Percentiles rank a stretch among this genome's conserved stretches.
Conservation (phyloP, 352 stramenopile genomes). For the Globisporangium spinosum region DNA sequence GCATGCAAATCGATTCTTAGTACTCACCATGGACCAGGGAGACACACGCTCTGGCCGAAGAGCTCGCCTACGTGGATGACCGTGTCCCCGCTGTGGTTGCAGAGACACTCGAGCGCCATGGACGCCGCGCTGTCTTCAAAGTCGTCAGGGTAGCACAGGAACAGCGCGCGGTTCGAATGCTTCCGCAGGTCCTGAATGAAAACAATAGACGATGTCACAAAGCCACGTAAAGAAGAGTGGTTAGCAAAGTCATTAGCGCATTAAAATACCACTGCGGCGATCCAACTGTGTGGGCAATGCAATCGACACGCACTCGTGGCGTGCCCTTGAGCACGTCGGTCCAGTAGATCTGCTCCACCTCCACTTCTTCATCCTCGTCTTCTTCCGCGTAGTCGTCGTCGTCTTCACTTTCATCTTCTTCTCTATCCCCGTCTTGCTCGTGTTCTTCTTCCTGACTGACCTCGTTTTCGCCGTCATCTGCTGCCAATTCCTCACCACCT, state of each 20-base stretch:
- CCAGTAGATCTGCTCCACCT: constrained; percentile 84
- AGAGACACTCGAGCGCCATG: constrained; percentile 87
- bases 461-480: constrained; percentile 22
- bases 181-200: constrained; percentile 52
- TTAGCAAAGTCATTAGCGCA: background rate
- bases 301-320: constrained; percentile 38
- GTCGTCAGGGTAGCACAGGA: constrained; percentile 94
- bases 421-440: constrained; percentile 14
- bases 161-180: constrained; percentile 81
- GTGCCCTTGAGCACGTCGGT: constrained; percentile 76
- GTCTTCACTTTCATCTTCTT: background rate
- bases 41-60: constrained; percentile 85
- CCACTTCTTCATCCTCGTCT: constrained; percentile 61
- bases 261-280: background rate
- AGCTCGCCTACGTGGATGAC: constrained; percentile 94
- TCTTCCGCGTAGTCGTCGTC: constrained; percentile 17
- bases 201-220: background rate
- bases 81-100: constrained; percentile 88
- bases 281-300: background rate
- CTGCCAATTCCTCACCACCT: constrained; percentile 23
- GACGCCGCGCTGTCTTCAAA: constrained; percentile 85
- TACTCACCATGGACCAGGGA: constrained; percentile 83
- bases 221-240: background rate
- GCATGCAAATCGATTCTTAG: background rate
- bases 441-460: constrained; percentile 18